A percentile compares a stretch with the other conserved stretches of the same genome.
Conservation (phyloP, 1,284 basidiomycete genomes). For the Ceratobasidium sp. region DNA sequence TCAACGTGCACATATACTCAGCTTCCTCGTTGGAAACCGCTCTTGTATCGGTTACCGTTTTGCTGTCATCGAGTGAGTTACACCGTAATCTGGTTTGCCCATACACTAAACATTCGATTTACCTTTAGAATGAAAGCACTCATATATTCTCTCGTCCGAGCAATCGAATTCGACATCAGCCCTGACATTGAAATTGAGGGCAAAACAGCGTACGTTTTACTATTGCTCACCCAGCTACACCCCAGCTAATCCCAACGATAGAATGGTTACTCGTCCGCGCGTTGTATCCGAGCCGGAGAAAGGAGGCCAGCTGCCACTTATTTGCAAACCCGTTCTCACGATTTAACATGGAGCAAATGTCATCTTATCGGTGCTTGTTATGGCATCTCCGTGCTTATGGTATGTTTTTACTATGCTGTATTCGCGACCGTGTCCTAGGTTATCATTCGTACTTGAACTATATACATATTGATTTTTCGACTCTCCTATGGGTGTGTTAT, state of each 20-base stretch:
- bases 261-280: conserved; percentile 43
- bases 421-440: no score
- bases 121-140: conserved; percentile 32
- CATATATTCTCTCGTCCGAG: conserved; percentile 19
- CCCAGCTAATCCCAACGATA: not conserved
- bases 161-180: conserved; percentile 39
- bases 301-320: conserved; percentile 46
- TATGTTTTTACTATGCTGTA: no score
- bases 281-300: conserved; percentile 42
- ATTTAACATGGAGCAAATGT: no score
- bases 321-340: conserved; percentile 13
- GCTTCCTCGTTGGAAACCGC: conserved; percentile 31
- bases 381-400: no score
- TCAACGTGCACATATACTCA: no score
- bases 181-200: conserved; percentile 10
- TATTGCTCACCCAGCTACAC: not conserved
- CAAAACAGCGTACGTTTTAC: conserved; percentile 5
- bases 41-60: conserved; percentile 47
- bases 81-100: no score
- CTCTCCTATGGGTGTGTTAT: no score
- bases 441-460: no score
- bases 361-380: no score
- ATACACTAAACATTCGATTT: not conserved
- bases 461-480: no score
- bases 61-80: conserved; percentile 46